These are phyloP conservation scores for Stemphylium beticola DNA, from an alignment of 2,329 filamentous ascomycete genomes.

Conservation along the genomic window DNA sequence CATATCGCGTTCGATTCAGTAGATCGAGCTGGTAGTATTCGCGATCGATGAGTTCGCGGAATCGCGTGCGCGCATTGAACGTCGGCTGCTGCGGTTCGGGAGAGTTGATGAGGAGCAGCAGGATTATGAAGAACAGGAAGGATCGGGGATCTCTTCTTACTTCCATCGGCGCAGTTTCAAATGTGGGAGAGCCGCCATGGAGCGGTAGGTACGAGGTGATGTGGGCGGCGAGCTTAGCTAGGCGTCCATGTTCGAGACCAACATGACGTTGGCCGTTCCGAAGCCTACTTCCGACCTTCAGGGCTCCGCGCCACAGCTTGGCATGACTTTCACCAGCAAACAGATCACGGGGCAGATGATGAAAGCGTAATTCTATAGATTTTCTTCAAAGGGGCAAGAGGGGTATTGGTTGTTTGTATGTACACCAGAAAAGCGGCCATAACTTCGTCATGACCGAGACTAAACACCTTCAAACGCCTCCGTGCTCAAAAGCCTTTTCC, in stretches of 20 bases:
- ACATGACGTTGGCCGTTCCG: slow-evolving; percentile 9
- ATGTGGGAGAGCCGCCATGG: slow-evolving; percentile 35
- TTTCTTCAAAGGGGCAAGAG: slow-evolving; percentile 29
- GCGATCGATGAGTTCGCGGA: slow-evolving; percentile 56
- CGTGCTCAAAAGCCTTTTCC: slow-evolving; percentile 14
- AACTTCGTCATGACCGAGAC: slow-evolving; percentile 21
- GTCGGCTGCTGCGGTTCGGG: slow-evolving; percentile 43
- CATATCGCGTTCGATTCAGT: slow-evolving; percentile 47
- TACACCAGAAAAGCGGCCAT: slow-evolving; percentile 28
- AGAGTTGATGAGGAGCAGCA: slow-evolving; percentile 48
- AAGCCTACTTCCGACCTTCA: not conserved
- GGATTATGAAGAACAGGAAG: slow-evolving; percentile 47
- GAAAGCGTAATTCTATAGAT: not conserved
- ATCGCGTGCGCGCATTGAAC: slow-evolving; percentile 42
- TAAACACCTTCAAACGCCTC: slow-evolving; percentile 28
- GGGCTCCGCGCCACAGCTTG: slow-evolving; percentile 15
- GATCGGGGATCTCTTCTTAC: slow-evolving; percentile 45
- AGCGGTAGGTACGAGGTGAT: slow-evolving; percentile 10
- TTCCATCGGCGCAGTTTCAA: slow-evolving; percentile 43
- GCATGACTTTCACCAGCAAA: not conserved
- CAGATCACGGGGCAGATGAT: not conserved
- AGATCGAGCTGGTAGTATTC: slow-evolving; percentile 59
- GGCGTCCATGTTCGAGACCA: not conserved
- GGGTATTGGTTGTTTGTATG: slow-evolving; percentile 45
- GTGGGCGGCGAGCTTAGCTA: slow-evolving; percentile 1